These are phyloP conservation scores for Cyberlindnera samutprakarnensis DNA, from an alignment of 805 yeast genomes.

Conservation along the genomic window DNA sequence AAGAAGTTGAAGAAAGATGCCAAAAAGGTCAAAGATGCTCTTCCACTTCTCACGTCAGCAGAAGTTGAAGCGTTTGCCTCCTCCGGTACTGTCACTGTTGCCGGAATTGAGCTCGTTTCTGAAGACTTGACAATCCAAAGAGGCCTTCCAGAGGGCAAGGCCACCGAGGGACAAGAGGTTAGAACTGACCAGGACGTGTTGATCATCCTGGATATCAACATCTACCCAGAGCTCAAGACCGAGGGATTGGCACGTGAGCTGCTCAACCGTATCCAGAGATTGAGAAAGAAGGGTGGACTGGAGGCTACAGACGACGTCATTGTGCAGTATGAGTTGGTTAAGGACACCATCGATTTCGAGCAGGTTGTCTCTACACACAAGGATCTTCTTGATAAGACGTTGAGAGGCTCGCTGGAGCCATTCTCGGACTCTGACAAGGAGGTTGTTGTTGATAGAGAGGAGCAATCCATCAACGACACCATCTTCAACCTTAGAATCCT, in stretches of 20 bases:
- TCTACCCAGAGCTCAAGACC: conserved; percentile 80
- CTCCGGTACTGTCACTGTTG: conserved; percentile 73
- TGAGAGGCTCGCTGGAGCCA: conserved; percentile 47
- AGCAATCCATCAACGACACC: conserved; percentile 76
- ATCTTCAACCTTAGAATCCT: conserved; percentile 71
- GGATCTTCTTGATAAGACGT: conserved; percentile 66
- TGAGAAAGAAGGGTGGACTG: conserved; percentile 93
- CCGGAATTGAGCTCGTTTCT: conserved; percentile 76
- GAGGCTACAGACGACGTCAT: conserved; percentile 91
- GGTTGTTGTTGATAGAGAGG: conserved; percentile 74
- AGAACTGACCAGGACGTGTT: conserved; percentile 88
- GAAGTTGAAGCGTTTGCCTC: conserved; percentile 72
- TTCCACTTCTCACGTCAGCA: conserved; percentile 73
- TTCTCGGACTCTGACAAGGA: conserved; percentile 35
- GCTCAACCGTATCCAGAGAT: conserved; percentile 93
- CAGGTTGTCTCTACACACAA: conserved; percentile 55
- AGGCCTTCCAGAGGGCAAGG: conserved; percentile 67
- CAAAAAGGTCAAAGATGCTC: conserved; percentile 88
- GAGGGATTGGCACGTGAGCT: conserved; percentile 97
- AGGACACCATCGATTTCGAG: conserved; percentile 57
- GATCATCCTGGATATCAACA: conserved; percentile 78
- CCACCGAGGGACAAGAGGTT: conserved; percentile 69
- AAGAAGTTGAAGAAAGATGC: conserved; percentile 93
- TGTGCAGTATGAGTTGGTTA: conserved; percentile 67
- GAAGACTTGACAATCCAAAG: conserved; percentile 90